Base-by-base conservation (phyloP, 768 basidiomycete genomes). In the Hydnum rufescens region DNA sequence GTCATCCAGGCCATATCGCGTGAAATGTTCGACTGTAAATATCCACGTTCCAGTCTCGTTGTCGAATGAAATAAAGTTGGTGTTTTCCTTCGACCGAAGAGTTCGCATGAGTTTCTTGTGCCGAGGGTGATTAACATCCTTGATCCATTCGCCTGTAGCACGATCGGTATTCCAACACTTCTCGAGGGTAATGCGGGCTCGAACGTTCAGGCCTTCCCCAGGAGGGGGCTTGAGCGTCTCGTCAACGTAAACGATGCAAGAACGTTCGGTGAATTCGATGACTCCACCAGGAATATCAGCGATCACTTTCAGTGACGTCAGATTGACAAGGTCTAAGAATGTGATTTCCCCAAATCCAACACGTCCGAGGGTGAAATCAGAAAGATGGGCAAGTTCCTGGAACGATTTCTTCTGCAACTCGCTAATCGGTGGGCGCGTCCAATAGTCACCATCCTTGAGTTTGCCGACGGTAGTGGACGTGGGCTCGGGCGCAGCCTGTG, bases 191-290 rank as follows among this genome's bases (percentile, higher is more conserved):
- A 99, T 75, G 54, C 71, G 72, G 22, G 92, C 87, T 29, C 74
- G 78, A 23, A 92, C 89, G 61, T 97, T 97, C 52, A 99, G 70
- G 32, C 95, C 95, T 22, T 77, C 70, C 16, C 90, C 88, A 22
- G 78, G 73, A 5, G 77, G 72, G 0, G 88, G 87, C 65, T 92
- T 92, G 4, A 57, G 31, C 3, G 36, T 80, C 54, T 77, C 77
- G 55, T 93, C 90, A 1, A 89, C 87, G 64, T 99, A 97, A 32
- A 97, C 90, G 47, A 77, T 82, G 61, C 87, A 85, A 63, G 92
- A 88, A 70, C 84, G 85, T 63, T 88, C 80, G 55, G 85, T 81
- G 63, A 99, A 92, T 44, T 80, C 73, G 25, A 97, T 75, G 54
- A 89, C 74, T 53, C 80, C 77, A n/a, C 90, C 93, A 3, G 89